Base-by-base conservation (phyloP, 306 rosid genomes). In the Quercus mongolica region DNA sequence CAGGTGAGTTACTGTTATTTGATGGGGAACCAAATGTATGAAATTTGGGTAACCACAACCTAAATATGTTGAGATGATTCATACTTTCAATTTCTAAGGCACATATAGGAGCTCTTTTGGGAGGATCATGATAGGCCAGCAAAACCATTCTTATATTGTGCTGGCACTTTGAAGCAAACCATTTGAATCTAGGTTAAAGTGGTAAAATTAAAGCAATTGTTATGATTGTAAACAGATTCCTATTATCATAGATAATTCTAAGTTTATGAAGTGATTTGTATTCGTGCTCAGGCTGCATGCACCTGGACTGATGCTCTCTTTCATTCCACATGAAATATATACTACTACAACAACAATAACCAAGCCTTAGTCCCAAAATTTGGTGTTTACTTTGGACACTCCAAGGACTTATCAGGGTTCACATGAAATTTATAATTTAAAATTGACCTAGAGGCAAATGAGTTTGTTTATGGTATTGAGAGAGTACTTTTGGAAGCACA, bases 1-100 rank as follows among this genome's bases (percentile, higher is more conserved):
- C 97, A 94, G 98, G 98, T 94, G 31, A 31, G 80, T 81, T 84
- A 68, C 68, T 3, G 28, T 21, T 23, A 46, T 15, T 49, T n/a
- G 26, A 73, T 21, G 59, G 49, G 49, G n/a, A 62, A 11, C 57
- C 25, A 13, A 4, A 49, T 23, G 8, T 56, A 31, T 18, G 12
- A n/a, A 49, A 49, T 49, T 49, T 23, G 65, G 65, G 15, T 23
- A 20, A 59, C 15, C 6, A 13, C 5, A 6, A 57, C 63, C 63
- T n/a, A 20, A 57, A 57, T 9, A 57, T 57, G 26, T 57, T 20
- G 28, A 57, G 63, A 57, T 9, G 33, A 25, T 26, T 28, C 33
- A 1, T 20, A 28, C 67, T 28, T 23, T 63, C 7, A 13, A 26
- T 58, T 21, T n/a, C 20, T 21, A 58, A 58, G 14, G 49, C 46